A percentile compares a stretch with the other conserved stretches of the same genome.
These are phyloP conservation scores for Solanum ahanhuiri DNA, from an alignment of 257 asterid genomes.

Conservation along the genomic window DNA sequence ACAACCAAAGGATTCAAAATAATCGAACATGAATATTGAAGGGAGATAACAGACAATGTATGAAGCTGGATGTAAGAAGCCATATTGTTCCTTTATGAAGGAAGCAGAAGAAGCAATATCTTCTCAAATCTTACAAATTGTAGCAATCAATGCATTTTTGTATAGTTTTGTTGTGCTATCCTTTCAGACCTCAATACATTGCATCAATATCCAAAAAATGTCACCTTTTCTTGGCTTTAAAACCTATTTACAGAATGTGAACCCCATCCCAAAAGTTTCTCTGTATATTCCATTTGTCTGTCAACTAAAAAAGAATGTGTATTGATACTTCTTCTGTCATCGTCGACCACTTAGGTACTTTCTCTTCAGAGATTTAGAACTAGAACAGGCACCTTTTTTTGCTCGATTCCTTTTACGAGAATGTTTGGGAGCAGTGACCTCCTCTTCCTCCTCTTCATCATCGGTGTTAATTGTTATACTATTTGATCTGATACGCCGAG, in stretches of 20 bases:
- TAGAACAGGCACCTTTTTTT: background rate
- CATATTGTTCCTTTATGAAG: background rate
- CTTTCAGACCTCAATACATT: background rate
- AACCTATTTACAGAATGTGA: background rate
- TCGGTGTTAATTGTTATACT: slow-evolving; percentile 4
- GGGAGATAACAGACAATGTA: background rate
- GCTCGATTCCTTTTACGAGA: background rate
- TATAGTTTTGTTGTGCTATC: background rate
- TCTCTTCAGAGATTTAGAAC: background rate
- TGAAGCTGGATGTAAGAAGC: background rate
- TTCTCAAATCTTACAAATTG: background rate
- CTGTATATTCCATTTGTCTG: background rate
- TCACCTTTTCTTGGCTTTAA: background rate
- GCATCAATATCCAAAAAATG: background rate
- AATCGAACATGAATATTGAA: background rate
- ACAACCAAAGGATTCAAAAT: too few relatives aligned
- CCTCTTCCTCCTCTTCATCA: slow-evolving; percentile 7
- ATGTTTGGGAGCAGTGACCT: background rate
- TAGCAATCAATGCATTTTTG: background rate
- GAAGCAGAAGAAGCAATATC: background rate
- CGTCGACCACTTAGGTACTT: slow-evolving; percentile 1
- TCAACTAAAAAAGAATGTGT: background rate
- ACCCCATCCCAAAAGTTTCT: background rate
- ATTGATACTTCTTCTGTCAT: background rate
- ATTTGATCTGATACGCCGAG: background rate